Base-by-base conservation (phyloP, 352 stramenopile genomes). In the Peronospora destructor region DNA sequence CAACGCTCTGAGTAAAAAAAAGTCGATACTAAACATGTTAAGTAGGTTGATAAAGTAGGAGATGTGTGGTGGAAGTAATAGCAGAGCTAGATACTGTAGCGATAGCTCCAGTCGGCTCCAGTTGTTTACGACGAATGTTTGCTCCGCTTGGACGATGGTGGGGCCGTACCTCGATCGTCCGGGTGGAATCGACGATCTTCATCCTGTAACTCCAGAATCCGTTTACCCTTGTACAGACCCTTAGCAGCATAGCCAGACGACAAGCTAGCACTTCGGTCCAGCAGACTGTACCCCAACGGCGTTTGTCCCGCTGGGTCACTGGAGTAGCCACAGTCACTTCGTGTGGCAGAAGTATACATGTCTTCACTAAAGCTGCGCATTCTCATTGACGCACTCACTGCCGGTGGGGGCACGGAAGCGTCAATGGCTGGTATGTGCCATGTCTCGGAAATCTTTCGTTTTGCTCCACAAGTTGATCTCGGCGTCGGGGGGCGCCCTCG, bases 161-260 rank as follows among this genome's bases (percentile, higher is more conserved):
- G 64, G 2, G 66, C 35, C 33, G 59, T 53, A 10, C 48, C 56
- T 37, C 61, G 63, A 51, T 87, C 73, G 25, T 84, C 68, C 2
- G 76, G 73, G 21, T 68, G 56, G n/a, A 85, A 61, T 48, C 76
- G 60, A 4, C 79, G 76, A 46, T 87, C 76, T 66, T 90, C 76
- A 53, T 90, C 74, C 48, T 85, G 75, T 14, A 91, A 56, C 42
- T 91, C 71, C 17, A 91, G 47, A 16, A 91, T 84, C 8, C 76
- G 66, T 50, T 91, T 91, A 21, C 73, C 76, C 38, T 84, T 84
- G 64, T 73, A 84, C 23, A 68, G 25, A 0, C 60, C 53, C 14
- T 64, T 70, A 6, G 57, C 49, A 1, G 56, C 60, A 29, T 66
- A 68, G 6, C 59, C 59, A 7, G 56, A 64, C 12, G 63, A 66